Percentiles rank a stretch among this genome's conserved stretches.
These are phyloP conservation scores for Globisporangium cystogenes DNA, from an alignment of 352 stramenopile genomes.

Conservation along the genomic window DNA sequence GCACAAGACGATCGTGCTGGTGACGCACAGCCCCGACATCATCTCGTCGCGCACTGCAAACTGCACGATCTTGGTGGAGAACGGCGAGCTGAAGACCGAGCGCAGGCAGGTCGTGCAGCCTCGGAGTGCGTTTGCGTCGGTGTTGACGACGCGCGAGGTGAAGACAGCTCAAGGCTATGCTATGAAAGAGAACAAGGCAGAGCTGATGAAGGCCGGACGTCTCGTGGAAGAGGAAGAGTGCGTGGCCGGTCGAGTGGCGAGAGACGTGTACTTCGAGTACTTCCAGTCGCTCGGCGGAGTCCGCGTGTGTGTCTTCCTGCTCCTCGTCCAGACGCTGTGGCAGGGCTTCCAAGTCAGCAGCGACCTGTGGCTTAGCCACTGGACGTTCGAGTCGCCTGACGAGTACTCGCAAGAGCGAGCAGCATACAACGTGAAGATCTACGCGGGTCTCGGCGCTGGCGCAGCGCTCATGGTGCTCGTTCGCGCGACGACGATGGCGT, in stretches of 20 bases:
- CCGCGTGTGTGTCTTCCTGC: slow-evolving; percentile 1
- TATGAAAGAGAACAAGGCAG: background rate
- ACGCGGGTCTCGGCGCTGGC: too few relatives aligned
- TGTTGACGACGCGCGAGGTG: background rate
- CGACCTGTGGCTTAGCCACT: slow-evolving; percentile 23
- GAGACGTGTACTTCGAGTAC: slow-evolving; percentile 27
- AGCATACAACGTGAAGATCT: too few relatives aligned
- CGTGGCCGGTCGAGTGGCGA: slow-evolving; percentile 28
- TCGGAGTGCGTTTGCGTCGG: slow-evolving; percentile 1
- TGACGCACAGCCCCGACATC: slow-evolving; percentile 88
- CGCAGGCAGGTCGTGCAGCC: background rate
- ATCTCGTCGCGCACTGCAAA: slow-evolving; percentile 21
- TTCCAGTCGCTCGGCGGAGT: slow-evolving; percentile 28
- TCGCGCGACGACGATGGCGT: too few relatives aligned
- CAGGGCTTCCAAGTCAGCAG: slow-evolving; percentile 20
- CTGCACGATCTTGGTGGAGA: slow-evolving; percentile 13
- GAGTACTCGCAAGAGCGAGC: background rate
- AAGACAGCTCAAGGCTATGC: background rate
- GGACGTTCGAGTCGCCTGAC: slow-evolving; percentile 8
- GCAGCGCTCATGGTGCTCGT: too few relatives aligned
- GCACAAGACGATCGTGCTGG: slow-evolving; percentile 80
- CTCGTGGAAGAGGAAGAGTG: slow-evolving; percentile 37
- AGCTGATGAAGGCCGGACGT: background rate
- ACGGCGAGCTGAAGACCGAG: slow-evolving; percentile 3
- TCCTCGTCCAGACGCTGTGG: slow-evolving; percentile 15